Conservation (phyloP, 805 yeast genomes). For the Saccharomycopsis sp. region DNA sequence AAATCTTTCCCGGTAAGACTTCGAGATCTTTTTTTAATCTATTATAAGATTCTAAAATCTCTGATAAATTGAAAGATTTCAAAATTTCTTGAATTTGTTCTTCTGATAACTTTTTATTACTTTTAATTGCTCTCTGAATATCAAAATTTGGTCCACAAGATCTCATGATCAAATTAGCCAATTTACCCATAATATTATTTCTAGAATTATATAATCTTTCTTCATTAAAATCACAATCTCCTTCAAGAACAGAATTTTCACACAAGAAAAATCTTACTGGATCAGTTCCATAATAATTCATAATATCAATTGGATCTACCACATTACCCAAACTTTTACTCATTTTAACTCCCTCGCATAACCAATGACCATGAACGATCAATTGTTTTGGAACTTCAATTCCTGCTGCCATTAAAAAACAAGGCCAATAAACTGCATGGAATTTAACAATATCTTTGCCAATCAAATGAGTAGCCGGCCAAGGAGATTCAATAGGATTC, state of each 20-base stretch:
- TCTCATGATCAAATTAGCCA: constrained; percentile 70
- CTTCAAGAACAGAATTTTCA: constrained; percentile 62
- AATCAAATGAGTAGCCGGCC: constrained; percentile 74
- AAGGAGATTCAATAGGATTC: constrained; percentile 22
- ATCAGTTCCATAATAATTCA: constrained; percentile 58
- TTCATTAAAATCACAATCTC: constrained; percentile 74
- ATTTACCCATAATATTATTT: constrained; percentile 66
- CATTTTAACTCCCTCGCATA: constrained; percentile 84
- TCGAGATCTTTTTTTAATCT: constrained; percentile 27
- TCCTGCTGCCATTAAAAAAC: constrained; percentile 75
- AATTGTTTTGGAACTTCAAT: constrained; percentile 60
- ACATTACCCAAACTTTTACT: constrained; percentile 89
- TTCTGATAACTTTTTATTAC: constrained; percentile 14
- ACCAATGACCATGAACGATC: constrained; percentile 92
- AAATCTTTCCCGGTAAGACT: constrained; percentile 29
- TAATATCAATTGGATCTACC: constrained; percentile 73
- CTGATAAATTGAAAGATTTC: not conserved
- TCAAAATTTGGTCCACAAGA: constrained; percentile 62
- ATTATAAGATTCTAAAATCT: not conserved
- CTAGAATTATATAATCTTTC: constrained; percentile 40
- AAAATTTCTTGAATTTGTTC: not conserved
- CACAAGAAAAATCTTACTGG: constrained; percentile 64
- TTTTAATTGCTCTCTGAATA: constrained; percentile 34
- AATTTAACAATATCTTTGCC: constrained; percentile 89
- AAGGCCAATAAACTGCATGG: constrained; percentile 93